Base-by-base conservation (phyloP, 2,329 filamentous ascomycete species). In the Orbilia brochopaga region DNA sequence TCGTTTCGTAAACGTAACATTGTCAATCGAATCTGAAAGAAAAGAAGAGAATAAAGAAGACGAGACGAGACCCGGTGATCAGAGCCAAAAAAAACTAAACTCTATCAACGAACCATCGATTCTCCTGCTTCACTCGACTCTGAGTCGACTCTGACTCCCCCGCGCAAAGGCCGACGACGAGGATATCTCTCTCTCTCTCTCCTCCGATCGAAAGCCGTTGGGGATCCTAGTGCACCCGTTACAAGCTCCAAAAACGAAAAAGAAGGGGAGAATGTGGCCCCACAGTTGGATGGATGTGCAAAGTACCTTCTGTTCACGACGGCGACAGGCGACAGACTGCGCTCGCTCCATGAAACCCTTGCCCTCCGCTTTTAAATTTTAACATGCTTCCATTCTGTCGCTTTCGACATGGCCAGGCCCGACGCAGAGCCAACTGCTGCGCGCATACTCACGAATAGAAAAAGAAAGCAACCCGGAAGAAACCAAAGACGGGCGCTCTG, bases 321-420 rank as follows among this genome's bases (percentile, higher is more conserved):
- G n/a, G 13, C 37, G 37, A 42, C 11, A 17, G 37, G 19, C 60
- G 40, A 62, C 48, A 54, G 58, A 54, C 48, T 69, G 65, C 58
- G 53, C 65, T 54, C 57, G 53, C 54, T 24, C 61, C 54, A 23
- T 42, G 54, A 32, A 67, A 62, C 64, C 64, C 56, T 69, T 52
- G 56, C 64, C 55, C 60, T 51, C 11, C 46, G 17, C 30, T 32
- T 42, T 50, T 35, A 59, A 27, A 59, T 48, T 48, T 21, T 32
- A 30, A 19, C 54, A n/a, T 21, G 52, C 15, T n/a, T n/a, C n/a
- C 27, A 24, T 69, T 57, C 53, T 69, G 65, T 69, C 57, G 64
- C 64, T 56, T 69, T 69, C 64, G 64, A 67, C 60, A 50, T 23
- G 57, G 51, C 57, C 58, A 69, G 65, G 65, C 57, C 65, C 54